Evolutionary conservation across 331 rosid species (phyloP).

Genomic region (Erythrophleum ivorense): DNA sequence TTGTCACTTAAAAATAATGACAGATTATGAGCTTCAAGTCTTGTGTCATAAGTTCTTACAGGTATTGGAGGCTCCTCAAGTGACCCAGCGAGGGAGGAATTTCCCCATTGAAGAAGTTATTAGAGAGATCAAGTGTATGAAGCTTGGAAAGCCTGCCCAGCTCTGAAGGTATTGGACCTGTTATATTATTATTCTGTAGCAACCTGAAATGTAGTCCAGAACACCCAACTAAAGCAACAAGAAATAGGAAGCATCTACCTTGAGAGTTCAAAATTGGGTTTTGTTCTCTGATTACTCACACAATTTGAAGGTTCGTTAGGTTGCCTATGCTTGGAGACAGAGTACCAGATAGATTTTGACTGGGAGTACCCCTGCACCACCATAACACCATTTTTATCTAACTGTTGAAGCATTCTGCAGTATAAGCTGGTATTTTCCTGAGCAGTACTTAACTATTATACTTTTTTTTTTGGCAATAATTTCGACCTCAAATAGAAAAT

Average conservation of each 20-base stretch:
- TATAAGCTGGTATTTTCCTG: neutral
- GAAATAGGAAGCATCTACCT: conserved; percentile 25
- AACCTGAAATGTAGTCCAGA: conserved; percentile 50
- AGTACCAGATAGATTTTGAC: conserved; percentile 92
- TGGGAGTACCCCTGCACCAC: conserved; percentile 87
- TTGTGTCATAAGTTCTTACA: conserved; percentile 51
- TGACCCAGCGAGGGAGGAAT: conserved; percentile 59
- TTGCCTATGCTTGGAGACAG: conserved; percentile 94
- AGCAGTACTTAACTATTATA: neutral
- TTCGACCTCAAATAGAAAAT: conserved; percentile 32
- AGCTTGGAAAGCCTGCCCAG: conserved; percentile 56
- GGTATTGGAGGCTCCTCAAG: conserved; percentile 55
- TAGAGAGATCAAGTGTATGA: conserved; percentile 65
- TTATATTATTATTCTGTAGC: conserved; percentile 62
- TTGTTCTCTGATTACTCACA: conserved; percentile 60
- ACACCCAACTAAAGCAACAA: conserved; percentile 27
- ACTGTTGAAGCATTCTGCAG: neutral
- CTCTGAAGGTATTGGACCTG: conserved; percentile 60
- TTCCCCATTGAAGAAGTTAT: conserved; percentile 53
- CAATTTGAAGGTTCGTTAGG: conserved; percentile 93
- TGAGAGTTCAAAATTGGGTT: conserved; percentile 8
- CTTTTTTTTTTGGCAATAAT: neutral
- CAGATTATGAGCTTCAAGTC: conserved; percentile 23
- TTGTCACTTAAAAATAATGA: neutral
- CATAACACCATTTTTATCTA: conserved; percentile 35